These are phyloP conservation scores for Phytophthora hybrid DNA, from an alignment of 352 stramenopile genomes.

Conservation along the genomic window DNA sequence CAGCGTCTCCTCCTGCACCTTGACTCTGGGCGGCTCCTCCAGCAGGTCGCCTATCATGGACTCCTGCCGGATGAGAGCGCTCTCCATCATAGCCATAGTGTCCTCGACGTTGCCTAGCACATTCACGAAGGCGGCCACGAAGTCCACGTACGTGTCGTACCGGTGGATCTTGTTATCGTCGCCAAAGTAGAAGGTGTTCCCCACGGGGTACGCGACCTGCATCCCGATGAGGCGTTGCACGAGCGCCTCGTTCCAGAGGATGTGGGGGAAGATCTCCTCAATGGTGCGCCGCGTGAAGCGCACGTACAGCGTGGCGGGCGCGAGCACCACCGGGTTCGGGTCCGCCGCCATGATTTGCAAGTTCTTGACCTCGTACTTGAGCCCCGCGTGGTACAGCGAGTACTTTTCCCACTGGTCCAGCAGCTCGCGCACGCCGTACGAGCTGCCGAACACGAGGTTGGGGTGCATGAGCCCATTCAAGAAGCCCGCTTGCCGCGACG, in stretches of 20 bases:
- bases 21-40: constrained; percentile 32
- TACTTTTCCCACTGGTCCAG: constrained; percentile 75
- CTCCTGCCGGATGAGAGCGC: constrained; percentile 63
- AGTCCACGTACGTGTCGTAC: constrained; percentile 71
- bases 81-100: constrained; percentile 53
- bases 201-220: constrained; percentile 59
- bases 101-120: constrained; percentile 62
- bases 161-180: constrained; percentile 60
- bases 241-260: constrained; percentile 67
- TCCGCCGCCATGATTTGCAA: constrained; percentile 54
- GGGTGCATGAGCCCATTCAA: constrained; percentile 56
- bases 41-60: constrained; percentile 63
- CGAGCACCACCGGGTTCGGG: constrained; percentile 52
- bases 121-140: constrained; percentile 52
- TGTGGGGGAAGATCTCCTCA: constrained; percentile 73
- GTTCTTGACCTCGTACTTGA: constrained; percentile 57
- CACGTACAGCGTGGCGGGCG: constrained; percentile 54
- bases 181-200: constrained; percentile 73
- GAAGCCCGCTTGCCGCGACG: constrained; percentile 42
- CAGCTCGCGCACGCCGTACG: constrained; percentile 52
- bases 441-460: constrained; percentile 60
- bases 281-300: constrained; percentile 70
- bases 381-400: constrained; percentile 60
- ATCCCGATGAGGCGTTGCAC: constrained; percentile 72
- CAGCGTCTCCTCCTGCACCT: constrained; percentile 28